Evolutionary conservation across 495 filamentous ascomycete species (phyloP), one percentile per base, ranked within the genome.

Genomic region (Aspergillus cavernicola): DNA sequence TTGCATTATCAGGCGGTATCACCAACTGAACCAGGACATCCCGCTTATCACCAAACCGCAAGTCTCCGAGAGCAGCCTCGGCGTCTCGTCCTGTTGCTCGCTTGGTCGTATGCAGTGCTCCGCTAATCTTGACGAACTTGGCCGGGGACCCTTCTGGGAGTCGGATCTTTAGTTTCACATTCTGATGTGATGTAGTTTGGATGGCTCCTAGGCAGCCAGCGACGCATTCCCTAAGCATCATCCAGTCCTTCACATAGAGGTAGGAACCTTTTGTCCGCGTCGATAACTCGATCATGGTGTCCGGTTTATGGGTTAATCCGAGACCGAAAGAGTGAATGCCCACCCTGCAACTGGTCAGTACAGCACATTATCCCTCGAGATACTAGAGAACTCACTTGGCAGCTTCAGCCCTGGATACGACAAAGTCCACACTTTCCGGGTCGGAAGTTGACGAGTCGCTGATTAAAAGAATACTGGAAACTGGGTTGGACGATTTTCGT

Each of bases 181-280:
- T 99, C 66, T 97, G 95, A 70, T 99, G 93, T n/a, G 95, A 97
- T 16, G 90, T 86, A 0, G 89, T 90, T 69, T 99, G 93, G 60
- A 97, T 76, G n/a, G 90, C 84, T 35, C 93, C 93, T 31, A 99
- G 71, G 65, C 95, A 97, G 20, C 93, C 93, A 15, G 93, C 95
- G 40, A 97, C 80, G 68, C 95, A 99, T 68, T 99, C 93, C 16
- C 93, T 85, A 28, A 99, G 79, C 92, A 97, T 97, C 93, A 97
- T 99, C 93, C 93, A 99, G 66, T 99, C 93, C 68, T 97, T 97
- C 61, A 97, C 92, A 62, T 97, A 99, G 5, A 91, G 92, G 61
- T 97, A 99, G 15, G 90, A 92, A 4, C 92, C 93, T 71, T 97
- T 99, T 6, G 93, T 99, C 46, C 92, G 82, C 24, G 89, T 92